Base-by-base conservation (phyloP, 768 basidiomycete species). In the Glaciozyma antarctica region DNA sequence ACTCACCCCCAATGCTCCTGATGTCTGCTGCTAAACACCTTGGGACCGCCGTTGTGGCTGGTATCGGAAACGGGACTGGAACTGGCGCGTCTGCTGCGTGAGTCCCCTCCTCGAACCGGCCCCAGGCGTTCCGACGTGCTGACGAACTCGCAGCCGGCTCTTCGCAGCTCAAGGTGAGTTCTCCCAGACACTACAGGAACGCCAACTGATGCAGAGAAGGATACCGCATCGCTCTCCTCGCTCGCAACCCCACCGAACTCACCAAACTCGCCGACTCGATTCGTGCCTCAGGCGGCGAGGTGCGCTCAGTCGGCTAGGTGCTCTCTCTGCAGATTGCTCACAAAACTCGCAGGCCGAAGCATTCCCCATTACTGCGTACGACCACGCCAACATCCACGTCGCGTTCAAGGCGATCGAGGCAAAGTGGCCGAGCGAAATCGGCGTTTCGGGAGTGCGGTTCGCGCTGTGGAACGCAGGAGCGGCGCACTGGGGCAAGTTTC, bases 201-300 rank as follows among this genome's bases (percentile, higher is more conserved):
- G 26, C 10, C 30, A 28, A 12, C 26, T 43, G 19, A 56, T 32
- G 34, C 22, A 26, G 60, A 30, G 21, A 0, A 32, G 86, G 86
- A 0, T 88, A 86, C 72, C 82, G 79, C 51, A 80, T 87, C 41
- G 87, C 86, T 0, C 77, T 88, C 52, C 78, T 88, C 45, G 84
- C 86, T 17, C 79, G 86, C 55, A 82, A 83, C 19, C 72, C 78
- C 3, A 81, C 81, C 22, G 73, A 80, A 26, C 78, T 87, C n/a
- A 76, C 81, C 54, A 78, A 76, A 32, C 75, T 86, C 8, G 81
- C 84, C 16, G 75, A 79, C 21, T 82, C 84, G 63, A 80, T 88
- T 52, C 84, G 80, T 58, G 67, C 76, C 16, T 71, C 77, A 13
- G 85, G 85, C n/a, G 86, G 85, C 58, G 79, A 84, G 68, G 86